Base-by-base conservation (phyloP, 805 yeast species). In the Lachancea meyersii region DNA sequence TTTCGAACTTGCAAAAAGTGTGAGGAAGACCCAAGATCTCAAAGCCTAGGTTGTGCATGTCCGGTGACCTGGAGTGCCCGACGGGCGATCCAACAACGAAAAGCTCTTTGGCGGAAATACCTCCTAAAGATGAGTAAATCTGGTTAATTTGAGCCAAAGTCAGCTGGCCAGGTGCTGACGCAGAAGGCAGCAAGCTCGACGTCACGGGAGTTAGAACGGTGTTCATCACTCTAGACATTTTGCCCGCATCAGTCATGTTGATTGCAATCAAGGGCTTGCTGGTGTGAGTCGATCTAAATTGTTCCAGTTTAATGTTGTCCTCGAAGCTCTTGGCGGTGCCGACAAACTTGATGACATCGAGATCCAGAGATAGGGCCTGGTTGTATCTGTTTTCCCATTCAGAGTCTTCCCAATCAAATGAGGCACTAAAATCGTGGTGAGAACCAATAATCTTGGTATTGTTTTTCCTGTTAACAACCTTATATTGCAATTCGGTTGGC, bases 51-150 rank as follows among this genome's bases (percentile, higher is more conserved):
- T 81, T 81, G 66, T 93, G 98, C 52, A 93, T 71, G 14, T 73
- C 68, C 33, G 98, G 98, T 1, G 97, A 88, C 61, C 87, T 78
- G 1, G 97, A 88, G 61, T 89, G 96, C 7, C 76, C 63, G 43
- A 89, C 73, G 39, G 97, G 97, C 10, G 71, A 66, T 5, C 97
- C 97, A 48, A 80, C 82, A 46, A 89, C 79, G 63, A 74, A 84
- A 53, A 80, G 85, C 46, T 76, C 69, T 64, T 78, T 75, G 16
- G 74, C 42, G 6, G 64, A 48, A 41, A 79, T 69, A n/a, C 79
- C 79, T 32, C 96, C 96, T 49, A 86, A 68, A 28, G 72, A 65
- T 13, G 74, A 54, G 40, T 71, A 72, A 3, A 79, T 67, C 43
- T 70, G 58, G 63, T 88, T 79, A 49, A 86, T 77, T 57, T 85